Conservation (phyloP, 805 yeast species). For the Diddensiella caesifluorescens region DNA sequence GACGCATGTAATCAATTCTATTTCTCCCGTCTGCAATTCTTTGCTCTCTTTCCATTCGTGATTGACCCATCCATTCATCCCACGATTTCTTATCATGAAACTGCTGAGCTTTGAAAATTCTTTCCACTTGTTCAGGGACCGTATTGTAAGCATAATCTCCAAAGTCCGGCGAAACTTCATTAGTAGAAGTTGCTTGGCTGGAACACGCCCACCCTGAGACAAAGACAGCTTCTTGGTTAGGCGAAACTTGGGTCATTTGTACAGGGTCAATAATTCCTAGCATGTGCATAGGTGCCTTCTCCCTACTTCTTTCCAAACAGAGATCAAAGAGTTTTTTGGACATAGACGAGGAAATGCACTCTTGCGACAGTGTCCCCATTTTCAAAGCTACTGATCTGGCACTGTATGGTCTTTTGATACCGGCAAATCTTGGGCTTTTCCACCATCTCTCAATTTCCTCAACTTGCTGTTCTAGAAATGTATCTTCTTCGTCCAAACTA, state of each 20-base stretch:
- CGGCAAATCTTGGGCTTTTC: slow-evolving; percentile 41
- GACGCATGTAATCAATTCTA: slow-evolving; percentile 49
- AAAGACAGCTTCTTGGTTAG: slow-evolving; percentile 48
- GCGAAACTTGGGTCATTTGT: slow-evolving; percentile 53
- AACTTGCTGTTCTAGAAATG: slow-evolving; percentile 32
- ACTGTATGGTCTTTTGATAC: slow-evolving; percentile 46
- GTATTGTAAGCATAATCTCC: slow-evolving; percentile 69
- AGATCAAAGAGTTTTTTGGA: slow-evolving; percentile 47
- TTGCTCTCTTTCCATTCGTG: slow-evolving; percentile 25
- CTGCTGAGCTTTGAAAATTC: slow-evolving; percentile 53
- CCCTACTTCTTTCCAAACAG: slow-evolving; percentile 37
- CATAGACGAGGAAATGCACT: slow-evolving; percentile 45
- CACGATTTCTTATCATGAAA: slow-evolving; percentile 51
- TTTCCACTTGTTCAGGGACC: slow-evolving; percentile 60
- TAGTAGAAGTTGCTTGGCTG: slow-evolving; percentile 50
- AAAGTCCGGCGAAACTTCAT: slow-evolving; percentile 60
- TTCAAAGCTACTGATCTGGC: slow-evolving; percentile 49
- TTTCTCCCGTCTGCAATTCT: slow-evolving; percentile 25
- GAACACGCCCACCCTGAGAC: slow-evolving; percentile 63
- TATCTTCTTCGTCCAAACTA: slow-evolving; percentile 28
- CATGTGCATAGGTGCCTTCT: slow-evolving; percentile 47
- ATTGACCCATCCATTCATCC: slow-evolving; percentile 35
- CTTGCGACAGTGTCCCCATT: slow-evolving; percentile 43
- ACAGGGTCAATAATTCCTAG: slow-evolving; percentile 60
- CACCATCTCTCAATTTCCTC: slow-evolving; percentile 46